Evolutionary conservation across 139 green algal genomes (phyloP), one percentile per base, ranked within the genome.

Genomic region (Pleodorina starrii): DNA sequence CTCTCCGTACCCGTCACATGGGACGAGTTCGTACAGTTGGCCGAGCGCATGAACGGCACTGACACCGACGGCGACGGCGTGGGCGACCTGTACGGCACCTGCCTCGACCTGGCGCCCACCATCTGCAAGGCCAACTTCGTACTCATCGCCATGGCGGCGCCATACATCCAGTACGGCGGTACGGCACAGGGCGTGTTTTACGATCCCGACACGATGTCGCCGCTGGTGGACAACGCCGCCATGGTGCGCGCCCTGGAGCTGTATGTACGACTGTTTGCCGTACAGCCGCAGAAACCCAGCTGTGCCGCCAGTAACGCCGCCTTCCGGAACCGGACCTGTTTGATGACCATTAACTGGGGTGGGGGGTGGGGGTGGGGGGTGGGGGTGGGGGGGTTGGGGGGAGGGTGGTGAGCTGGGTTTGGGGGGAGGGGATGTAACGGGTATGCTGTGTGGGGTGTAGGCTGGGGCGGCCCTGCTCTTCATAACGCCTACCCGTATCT

Each of bases 131-230:
- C 73, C 14, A 85, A 75, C 57, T 90, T 90, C 43, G 10, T 85
- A 7, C 25, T 90, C n/a, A 12, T 46, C 10, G 73, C 73, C 44
- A 50, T 90, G 29, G 57, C 32, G 16, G 74, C 85, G 74, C 73
- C 85, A 32, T 90, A 90, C 74, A 38, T 90, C 29, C 85, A 90
- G 85, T 90, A 90, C 85, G 11, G 36, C 35, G 85, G 85, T 79
- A 90, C 85, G n/a, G 27, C 40, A 35, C 84, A 89, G 85, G 85
- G 85, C 0, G 40, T 85, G 25, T 85, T 86, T 48, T 85, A 78
- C 32, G 85, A 90, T 57, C 85, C 85, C 0, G 59, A 54, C n/a
- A 84, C 74, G 11, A 66, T 85, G 74, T 17, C 51, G 54, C 85
- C 85, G 19, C 72, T 74, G 25, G 43, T 54, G 29, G 44, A 90